Percentiles rank a stretch among this genome's conserved stretches.
These are phyloP conservation scores for Flueggea neowawraea DNA, from an alignment of 441 rosid species.

Conservation along the genomic window DNA sequence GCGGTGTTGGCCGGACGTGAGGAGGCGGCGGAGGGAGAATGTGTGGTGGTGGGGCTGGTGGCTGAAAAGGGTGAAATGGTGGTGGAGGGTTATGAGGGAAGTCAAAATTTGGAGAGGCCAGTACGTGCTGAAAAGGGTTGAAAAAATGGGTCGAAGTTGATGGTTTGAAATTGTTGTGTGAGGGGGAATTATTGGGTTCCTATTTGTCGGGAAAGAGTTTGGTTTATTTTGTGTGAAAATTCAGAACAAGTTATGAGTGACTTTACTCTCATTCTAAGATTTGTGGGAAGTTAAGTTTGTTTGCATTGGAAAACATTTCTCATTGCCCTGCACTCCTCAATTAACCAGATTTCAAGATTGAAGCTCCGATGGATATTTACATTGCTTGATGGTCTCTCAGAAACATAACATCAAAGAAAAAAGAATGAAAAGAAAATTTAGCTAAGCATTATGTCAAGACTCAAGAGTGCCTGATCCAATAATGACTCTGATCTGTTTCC, in stretches of 20 bases:
- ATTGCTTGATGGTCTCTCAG: too few relatives aligned
- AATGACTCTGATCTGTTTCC: too few relatives aligned
- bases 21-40: conserved; percentile 13
- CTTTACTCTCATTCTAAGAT: conserved; percentile 50
- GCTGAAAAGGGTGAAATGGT: conserved; percentile 24
- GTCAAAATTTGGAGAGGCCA: conserved; percentile 32
- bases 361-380: too few relatives aligned
- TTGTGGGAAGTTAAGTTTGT: conserved; percentile 27
- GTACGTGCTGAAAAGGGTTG: not conserved
- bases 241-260: conserved; percentile 26
- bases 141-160: not conserved
- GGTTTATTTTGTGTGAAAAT: conserved; percentile 7
- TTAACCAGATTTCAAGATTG: too few relatives aligned
- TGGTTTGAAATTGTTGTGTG: conserved; percentile 10
- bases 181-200: conserved; percentile 12
- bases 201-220: conserved; percentile 41
- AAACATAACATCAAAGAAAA: too few relatives aligned
- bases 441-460: too few relatives aligned
- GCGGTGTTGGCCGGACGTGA: not conserved
- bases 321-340: conserved; percentile 9
- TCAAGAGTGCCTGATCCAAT: too few relatives aligned
- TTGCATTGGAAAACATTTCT: conserved; percentile 71
- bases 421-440: too few relatives aligned
- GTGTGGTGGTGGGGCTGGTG: conserved; percentile 14
- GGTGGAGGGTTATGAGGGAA: conserved; percentile 19